These are phyloP conservation scores for Fomitopsis betulina DNA, from an alignment of 1,284 basidiomycete species.

Conservation along the genomic window DNA sequence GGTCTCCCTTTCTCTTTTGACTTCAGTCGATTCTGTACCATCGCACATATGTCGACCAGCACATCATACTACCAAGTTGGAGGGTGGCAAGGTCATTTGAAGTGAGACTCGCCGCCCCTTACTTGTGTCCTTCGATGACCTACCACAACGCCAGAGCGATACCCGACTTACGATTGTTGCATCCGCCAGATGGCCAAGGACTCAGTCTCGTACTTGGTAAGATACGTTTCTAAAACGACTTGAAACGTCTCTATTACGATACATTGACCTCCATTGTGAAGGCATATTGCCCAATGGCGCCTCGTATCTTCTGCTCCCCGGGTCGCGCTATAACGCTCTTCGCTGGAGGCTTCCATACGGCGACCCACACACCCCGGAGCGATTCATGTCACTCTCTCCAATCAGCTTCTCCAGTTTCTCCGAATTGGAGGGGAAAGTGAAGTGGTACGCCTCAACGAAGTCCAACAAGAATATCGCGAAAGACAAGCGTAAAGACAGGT, in stretches of 20 bases:
- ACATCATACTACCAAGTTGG: constrained; percentile 28
- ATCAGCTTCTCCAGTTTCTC: constrained; percentile 21
- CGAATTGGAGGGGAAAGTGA: constrained; percentile 25
- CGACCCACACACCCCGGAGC: constrained; percentile 7
- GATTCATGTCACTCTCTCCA: constrained; percentile 31
- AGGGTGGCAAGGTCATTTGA: constrained; percentile 24
- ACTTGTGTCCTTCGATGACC: not conserved
- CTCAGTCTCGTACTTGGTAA: constrained; percentile 18
- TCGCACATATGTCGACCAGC: constrained; percentile 6
- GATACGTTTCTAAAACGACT: not conserved
- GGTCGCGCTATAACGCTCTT: constrained; percentile 7
- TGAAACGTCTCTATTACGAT: not conserved
- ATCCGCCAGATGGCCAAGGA: not conserved
- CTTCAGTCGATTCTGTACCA: not conserved
- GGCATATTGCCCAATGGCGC: constrained; percentile 30
- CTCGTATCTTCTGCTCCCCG: constrained; percentile 28
- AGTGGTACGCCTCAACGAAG: constrained; percentile 20
- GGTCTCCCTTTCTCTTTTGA: not conserved
- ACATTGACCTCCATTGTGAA: constrained; percentile 1
- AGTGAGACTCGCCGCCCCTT: constrained; percentile 14
- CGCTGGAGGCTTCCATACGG: constrained; percentile 4
- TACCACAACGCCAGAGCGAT: not conserved
- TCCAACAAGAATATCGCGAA: constrained; percentile 13
- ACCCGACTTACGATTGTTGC: constrained; percentile 11
- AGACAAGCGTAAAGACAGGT: constrained; percentile 20